Percentiles rank a stretch among this genome's conserved stretches.
Evolutionary conservation across 768 basidiomycete species (phyloP).

Genomic region (Chalciporus chontae): DNA sequence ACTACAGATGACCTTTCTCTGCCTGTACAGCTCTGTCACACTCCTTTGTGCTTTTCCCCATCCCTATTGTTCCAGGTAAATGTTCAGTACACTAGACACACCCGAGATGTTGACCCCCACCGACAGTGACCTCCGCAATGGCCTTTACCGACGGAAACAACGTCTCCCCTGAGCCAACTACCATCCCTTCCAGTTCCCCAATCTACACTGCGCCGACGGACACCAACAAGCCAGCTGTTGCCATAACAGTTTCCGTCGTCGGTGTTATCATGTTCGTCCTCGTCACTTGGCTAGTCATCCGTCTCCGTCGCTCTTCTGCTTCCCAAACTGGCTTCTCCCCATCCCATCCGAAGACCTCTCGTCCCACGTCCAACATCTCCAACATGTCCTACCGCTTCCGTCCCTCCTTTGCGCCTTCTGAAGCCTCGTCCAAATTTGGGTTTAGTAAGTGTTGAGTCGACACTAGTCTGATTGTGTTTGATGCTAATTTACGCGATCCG

Average conservation of each 20-base stretch:
- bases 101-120: no score
- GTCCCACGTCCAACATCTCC: conserved; percentile 4
- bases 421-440: conserved; percentile 26
- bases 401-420: conserved; percentile 23
- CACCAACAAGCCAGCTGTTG: conserved; percentile 21
- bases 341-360: background rate
- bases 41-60: background rate
- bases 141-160: conserved; percentile 6
- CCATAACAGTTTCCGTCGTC: conserved; percentile 23
- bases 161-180: conserved; percentile 2
- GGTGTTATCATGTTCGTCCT: conserved; percentile 23
- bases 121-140: conserved; percentile 2
- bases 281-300: conserved; percentile 25
- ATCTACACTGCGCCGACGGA: conserved; percentile 15
- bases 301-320: conserved; percentile 16
- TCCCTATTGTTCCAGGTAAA: background rate
- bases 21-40: background rate
- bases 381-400: conserved; percentile 13
- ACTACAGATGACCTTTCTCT: background rate
- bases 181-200: conserved; percentile 7
- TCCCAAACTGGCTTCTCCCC: background rate
- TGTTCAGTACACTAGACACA: background rate
- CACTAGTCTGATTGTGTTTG: background rate
- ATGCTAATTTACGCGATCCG: background rate
- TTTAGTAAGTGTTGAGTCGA: conserved; percentile 19